These are phyloP conservation scores for Cenchrus fungigraminus DNA, from an alignment of 176 grass and related monocot genomes.

Conservation along the genomic window DNA sequence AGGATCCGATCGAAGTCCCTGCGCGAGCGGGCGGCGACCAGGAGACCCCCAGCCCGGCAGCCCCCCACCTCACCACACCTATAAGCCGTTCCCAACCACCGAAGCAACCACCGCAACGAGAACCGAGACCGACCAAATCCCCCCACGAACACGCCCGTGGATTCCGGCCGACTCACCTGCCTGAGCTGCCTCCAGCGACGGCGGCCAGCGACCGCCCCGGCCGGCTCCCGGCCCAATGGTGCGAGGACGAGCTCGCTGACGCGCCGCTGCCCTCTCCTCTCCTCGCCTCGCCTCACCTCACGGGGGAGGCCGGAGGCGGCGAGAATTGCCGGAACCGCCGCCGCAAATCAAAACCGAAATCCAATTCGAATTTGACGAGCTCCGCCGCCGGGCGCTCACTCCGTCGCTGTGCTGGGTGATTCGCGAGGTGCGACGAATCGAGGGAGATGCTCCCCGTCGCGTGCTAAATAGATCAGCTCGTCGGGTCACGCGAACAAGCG, in stretches of 20 bases:
- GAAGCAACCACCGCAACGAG: constrained; percentile 31
- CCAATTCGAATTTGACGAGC: constrained; percentile 41
- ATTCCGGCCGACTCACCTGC: constrained; percentile 50
- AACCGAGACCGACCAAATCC: constrained; percentile 31
- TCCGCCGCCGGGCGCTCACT: neutral
- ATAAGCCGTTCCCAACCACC: constrained; percentile 29
- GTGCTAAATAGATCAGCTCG: constrained; percentile 44
- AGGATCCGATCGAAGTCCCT: constrained; percentile 39
- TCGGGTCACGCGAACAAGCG: neutral
- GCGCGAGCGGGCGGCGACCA: constrained; percentile 1
- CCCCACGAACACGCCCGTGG: neutral
- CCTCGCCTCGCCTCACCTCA: neutral
- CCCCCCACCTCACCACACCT: constrained; percentile 7
- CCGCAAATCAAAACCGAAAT: constrained; percentile 13
- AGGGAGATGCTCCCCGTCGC: constrained; percentile 31
- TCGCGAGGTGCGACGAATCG: constrained; percentile 16
- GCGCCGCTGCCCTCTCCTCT: constrained; percentile 9
- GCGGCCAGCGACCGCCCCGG: neutral
- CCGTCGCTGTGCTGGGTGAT: neutral
- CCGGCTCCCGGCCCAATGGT: constrained; percentile 28
- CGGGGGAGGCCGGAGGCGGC: neutral
- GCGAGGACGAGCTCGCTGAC: neutral
- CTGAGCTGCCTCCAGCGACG: constrained; percentile 23
- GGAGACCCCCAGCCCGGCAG: neutral
- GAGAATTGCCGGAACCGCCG: neutral